These are phyloP conservation scores for Wickerhamiella bombiphila DNA, from an alignment of 805 yeast species.

Conservation along the genomic window DNA sequence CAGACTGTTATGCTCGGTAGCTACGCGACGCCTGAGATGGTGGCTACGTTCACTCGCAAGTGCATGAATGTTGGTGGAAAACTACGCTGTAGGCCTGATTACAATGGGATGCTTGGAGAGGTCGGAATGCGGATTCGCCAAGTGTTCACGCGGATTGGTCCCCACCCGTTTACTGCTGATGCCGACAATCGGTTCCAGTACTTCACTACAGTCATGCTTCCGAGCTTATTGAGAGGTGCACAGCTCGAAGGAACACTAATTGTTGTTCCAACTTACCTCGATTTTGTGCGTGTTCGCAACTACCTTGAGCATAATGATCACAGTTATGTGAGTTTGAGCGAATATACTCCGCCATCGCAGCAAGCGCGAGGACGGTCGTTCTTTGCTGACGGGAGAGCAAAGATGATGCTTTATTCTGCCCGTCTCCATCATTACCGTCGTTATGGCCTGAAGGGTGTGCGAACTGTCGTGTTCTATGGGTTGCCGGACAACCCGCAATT, in stretches of 20 bases:
- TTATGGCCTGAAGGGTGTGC: slow-evolving; percentile 71
- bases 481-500: slow-evolving; percentile 75
- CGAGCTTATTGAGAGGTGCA: slow-evolving; percentile 47
- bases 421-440: slow-evolving; percentile 87
- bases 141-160: slow-evolving; percentile 52
- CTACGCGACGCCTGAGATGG: slow-evolving; percentile 67
- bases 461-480: slow-evolving; percentile 66
- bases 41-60: slow-evolving; percentile 34
- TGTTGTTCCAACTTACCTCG: slow-evolving; percentile 75
- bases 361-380: slow-evolving; percentile 54
- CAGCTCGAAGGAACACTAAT: slow-evolving; percentile 62
- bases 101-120: slow-evolving; percentile 43
- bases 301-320: slow-evolving; percentile 47
- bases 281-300: slow-evolving; percentile 64
- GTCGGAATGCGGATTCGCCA: slow-evolving; percentile 46
- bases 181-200: slow-evolving; percentile 73
- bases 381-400: slow-evolving; percentile 47
- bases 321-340: slow-evolving; percentile 61
- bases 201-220: slow-evolving; percentile 59
- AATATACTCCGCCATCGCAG: slow-evolving; percentile 63
- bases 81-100: slow-evolving; percentile 27
- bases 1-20: slow-evolving; percentile 71
- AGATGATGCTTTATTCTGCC: slow-evolving; percentile 78
- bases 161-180: slow-evolving; percentile 41
- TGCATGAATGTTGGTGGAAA: slow-evolving; percentile 27